Base-by-base conservation (phyloP, 768 basidiomycete genomes). In the Pulveroboletus sp. region DNA sequence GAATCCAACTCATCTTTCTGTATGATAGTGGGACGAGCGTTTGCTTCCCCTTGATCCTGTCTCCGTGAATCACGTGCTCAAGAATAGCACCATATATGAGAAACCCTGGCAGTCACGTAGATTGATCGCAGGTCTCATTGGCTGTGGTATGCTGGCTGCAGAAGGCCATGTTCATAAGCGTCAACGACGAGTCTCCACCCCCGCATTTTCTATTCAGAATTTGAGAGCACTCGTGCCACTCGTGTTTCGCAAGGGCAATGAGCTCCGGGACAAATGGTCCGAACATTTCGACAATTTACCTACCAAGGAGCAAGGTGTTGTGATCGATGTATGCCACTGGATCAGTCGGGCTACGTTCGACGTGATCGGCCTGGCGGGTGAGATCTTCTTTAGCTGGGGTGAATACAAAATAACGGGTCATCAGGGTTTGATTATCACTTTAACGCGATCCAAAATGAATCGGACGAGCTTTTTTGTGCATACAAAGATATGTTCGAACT, bases 351-450 rank as follows among this genome's bases (percentile, higher is more conserved):
- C 85, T 9, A 92, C 92, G 1, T 88, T 96, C 60, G 93, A 95
- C 64, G 84, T 94, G 37, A 92, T 96, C 57, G 93, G 92, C 2
- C 65, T 89, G n/a, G 89, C 92, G 35, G 89, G 88, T 89, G 47
- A 39, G 72, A n/a, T 8, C 20, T 49, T 39, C 34, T 24, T 13
- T 32, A 31, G 37, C 47, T 24, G 56, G 56, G n/a, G 13, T 24
- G 31, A n/a, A 13, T 27, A 41, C 27, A 26, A 49, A 36, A 5
- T 53, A n/a, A 60, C 42, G 6, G 23, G 29, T 46, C 11, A 39
- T 6, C 43, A 90, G 89, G 86, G 2, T 95, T 94, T 61, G 88
- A 84, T 54, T 94, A 94, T 59, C 74, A 85, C 49, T 93, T 96
- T 71, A 82, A 88, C 53, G 83, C 93, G 1, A 85, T 95, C 30